A percentile compares a stretch with the other conserved stretches of the same genome.
phyloP scores from a whole-genome alignment of 805 yeast species.

The Metschnikowia matae region DNA sequence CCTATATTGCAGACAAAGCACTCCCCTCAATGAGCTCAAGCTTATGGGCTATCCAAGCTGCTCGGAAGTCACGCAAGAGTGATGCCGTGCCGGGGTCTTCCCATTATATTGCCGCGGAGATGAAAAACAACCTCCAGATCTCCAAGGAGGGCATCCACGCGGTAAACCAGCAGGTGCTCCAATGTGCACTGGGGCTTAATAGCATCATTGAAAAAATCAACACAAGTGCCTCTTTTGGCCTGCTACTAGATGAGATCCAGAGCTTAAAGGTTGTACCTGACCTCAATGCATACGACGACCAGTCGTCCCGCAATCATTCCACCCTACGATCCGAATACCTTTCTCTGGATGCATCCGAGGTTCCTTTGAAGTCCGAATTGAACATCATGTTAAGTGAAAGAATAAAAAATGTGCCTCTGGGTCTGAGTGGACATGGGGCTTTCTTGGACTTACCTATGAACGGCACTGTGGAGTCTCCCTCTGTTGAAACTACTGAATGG shows the following conservation, averaged over 20 bases:
- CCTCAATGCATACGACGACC: constrained; percentile 4
- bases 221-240: constrained; percentile 37
- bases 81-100: constrained; percentile 49
- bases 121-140: constrained; percentile 23
- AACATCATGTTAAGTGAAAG: constrained; percentile 8
- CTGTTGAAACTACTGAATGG: not conserved
- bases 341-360: constrained; percentile 4
- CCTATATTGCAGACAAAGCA: not conserved
- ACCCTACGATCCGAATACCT: constrained; percentile 3
- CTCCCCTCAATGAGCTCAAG: constrained; percentile 14
- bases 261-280: constrained; percentile 31
- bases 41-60: constrained; percentile 35
- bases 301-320: constrained; percentile 5
- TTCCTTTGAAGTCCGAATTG: constrained; percentile 7
- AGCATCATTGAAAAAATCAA: constrained; percentile 14
- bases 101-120: constrained; percentile 46
- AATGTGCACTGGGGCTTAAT: constrained; percentile 9
- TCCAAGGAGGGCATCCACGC: constrained; percentile 35
- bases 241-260: constrained; percentile 36
- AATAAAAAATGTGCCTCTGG: not conserved
- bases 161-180: constrained; percentile 12
- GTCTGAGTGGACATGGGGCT: not conserved
- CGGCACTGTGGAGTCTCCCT: not conserved
- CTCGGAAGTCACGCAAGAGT: constrained; percentile 20
- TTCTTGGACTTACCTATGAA: not conserved